These are phyloP conservation scores for Sarocladium brachiariae DNA, from an alignment of 2,329 filamentous ascomycete genomes.

Conservation along the genomic window DNA sequence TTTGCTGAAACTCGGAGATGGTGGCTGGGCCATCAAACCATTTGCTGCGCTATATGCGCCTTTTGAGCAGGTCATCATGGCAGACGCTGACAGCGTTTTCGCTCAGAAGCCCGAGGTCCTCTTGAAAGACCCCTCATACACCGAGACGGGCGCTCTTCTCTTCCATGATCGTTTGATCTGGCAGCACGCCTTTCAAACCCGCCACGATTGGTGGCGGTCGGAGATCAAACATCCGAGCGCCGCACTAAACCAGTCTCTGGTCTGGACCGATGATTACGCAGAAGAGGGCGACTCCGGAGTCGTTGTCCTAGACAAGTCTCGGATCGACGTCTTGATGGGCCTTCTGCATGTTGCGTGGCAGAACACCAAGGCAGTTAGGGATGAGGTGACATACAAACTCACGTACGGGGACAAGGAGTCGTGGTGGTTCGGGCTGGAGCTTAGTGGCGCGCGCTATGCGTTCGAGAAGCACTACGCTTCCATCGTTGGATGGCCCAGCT, in stretches of 20 bases:
- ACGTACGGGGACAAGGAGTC: constrained; percentile 40
- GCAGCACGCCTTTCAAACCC: constrained; percentile 25
- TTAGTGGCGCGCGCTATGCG: constrained; percentile 28
- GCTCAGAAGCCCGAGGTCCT: constrained; percentile 27
- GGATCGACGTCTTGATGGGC: constrained; percentile 28
- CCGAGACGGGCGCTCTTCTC: constrained; percentile 26
- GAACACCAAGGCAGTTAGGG: constrained; percentile 31
- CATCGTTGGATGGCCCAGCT: constrained; percentile 28
- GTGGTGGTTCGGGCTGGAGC: constrained; percentile 38
- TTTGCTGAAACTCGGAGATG: constrained; percentile 21
- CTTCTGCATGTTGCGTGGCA: constrained; percentile 38
- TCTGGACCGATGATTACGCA: constrained; percentile 32
- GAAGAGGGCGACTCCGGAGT: constrained; percentile 36
- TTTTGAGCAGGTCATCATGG: constrained; percentile 31
- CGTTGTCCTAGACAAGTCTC: constrained; percentile 34
- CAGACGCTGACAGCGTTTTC: constrained; percentile 34
- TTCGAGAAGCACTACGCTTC: constrained; percentile 35
- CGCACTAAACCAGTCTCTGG: constrained; percentile 26
- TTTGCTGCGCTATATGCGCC: constrained; percentile 30
- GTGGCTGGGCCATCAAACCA: constrained; percentile 34
- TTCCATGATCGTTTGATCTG: constrained; percentile 36
- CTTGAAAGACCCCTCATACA: constrained; percentile 24
- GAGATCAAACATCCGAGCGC: constrained; percentile 29
- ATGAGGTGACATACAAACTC: constrained; percentile 32
- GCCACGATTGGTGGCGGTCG: constrained; percentile 31